A percentile compares a stretch with the other conserved stretches of the same genome.
These are phyloP conservation scores for Beta macrorhiza DNA, from an alignment of 179 eudicot species.

Conservation along the genomic window DNA sequence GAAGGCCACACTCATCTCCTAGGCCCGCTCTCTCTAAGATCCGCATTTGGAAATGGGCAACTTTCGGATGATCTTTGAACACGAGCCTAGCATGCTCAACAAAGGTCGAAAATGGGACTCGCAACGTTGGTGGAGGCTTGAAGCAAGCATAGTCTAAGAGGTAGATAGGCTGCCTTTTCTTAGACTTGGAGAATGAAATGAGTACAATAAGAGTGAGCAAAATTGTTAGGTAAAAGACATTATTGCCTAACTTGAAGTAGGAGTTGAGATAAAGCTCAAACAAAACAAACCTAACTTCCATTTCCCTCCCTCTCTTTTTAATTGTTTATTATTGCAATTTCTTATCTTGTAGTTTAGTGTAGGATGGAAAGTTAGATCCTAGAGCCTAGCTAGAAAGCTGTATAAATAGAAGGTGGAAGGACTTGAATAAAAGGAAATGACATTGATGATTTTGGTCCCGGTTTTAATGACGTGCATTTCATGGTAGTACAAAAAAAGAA, in stretches of 20 bases:
- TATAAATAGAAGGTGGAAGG: no score
- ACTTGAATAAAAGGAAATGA: neutral
- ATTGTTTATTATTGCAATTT: no score
- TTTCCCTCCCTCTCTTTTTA: neutral
- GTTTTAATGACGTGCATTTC: no score
- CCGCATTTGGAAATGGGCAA: neutral
- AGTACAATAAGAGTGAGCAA: conserved; percentile 34
- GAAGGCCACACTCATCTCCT: conserved; percentile 5
- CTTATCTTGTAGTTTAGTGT: no score
- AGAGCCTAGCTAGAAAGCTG: no score
- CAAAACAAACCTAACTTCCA: neutral
- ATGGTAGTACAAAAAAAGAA: no score
- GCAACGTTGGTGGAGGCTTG: conserved; percentile 3
- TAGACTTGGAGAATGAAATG: conserved; percentile 40
- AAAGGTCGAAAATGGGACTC: neutral
- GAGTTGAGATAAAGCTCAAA: neutral
- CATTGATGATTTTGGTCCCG: neutral
- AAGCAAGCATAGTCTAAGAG: conserved; percentile 54
- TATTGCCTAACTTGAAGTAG: neutral
- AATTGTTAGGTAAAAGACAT: conserved; percentile 31
- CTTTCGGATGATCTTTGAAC: neutral
- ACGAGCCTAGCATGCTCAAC: neutral
- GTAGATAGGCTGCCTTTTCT: conserved; percentile 39
- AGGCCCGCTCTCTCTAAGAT: conserved; percentile 7
- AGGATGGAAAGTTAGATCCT: no score